Evolutionary conservation across 1,139 yeast species (phyloP), one percentile per base, ranked within the genome.

Genomic region (Hyphopichia fennica): DNA sequence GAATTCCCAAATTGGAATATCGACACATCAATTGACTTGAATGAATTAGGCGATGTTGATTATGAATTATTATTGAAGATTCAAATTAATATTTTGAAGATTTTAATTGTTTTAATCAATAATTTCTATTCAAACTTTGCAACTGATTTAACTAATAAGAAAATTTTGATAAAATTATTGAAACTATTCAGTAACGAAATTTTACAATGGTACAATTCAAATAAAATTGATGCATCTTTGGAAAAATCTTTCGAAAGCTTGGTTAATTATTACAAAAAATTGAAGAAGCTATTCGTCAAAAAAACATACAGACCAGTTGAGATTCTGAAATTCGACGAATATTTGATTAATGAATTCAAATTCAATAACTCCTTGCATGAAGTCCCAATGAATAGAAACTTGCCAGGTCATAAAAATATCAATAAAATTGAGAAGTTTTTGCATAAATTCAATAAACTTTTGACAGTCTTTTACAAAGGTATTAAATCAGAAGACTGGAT

Each of bases 11-110:
- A 72, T 48, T 85, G 91, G 91, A 58, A 62, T 15, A 50, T 65
- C 20, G 77, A 72, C 45, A 53, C 60, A 2, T 52, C 59, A 4
- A 65, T 69, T 17, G 67, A 71, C 42, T 54, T 72, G 44, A 58
- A 59, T 34, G 69, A 64, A 31, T 58, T 72, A 40, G 79, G 78
- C 0, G 72, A 69, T 35, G 76, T 73, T 29, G 77, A 73, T 49
- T 72, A 86, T 69, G 80, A 56, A 69, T 77, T 66, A 71, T 82
- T 59, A 76, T 82, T 51, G 77, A 69, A 84, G 57, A 87, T 90
- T 42, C 96, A 90, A 56, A 76, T 86, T 41, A 95, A 95, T 40
- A 82, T 90, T 35, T 69, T 90, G 48, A 95, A 88, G 57, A 88
- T 90, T 1, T 69, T 89, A 45, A 78, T 82, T 40, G 77, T 84